phyloP scores from a whole-genome alignment of 495 filamentous ascomycete genomes.

The Cairneyella variabilis region DNA sequence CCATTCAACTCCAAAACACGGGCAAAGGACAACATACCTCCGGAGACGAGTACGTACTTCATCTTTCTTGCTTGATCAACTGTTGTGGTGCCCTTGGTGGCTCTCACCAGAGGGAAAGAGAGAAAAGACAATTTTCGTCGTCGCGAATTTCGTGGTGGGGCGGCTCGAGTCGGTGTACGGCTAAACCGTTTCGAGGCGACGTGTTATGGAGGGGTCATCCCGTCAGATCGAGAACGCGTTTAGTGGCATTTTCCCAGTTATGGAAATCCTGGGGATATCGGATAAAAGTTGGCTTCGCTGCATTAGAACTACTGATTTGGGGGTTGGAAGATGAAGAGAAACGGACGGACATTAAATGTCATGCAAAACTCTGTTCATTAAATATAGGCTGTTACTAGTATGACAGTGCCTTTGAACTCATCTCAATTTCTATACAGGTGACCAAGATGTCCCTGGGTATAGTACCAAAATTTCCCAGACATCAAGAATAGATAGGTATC shows the following conservation, averaged over 20 bases:
- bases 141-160: slow-evolving; percentile 4
- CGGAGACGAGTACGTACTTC: slow-evolving; percentile 83
- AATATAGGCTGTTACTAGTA: neutral
- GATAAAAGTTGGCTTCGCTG: no score
- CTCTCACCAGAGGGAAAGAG: slow-evolving; percentile 25
- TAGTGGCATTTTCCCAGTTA: no score
- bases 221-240: no score
- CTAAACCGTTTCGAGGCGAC: slow-evolving; percentile 11
- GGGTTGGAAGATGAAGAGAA: neutral
- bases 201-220: slow-evolving; percentile 12
- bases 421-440: neutral
- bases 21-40: slow-evolving; percentile 56
- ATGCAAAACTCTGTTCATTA: neutral
- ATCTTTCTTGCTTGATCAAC: slow-evolving; percentile 44
- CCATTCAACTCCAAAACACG: neutral
- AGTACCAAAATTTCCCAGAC: no score
- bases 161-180: slow-evolving; percentile 1
- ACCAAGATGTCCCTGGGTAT: neutral
- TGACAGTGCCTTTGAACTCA: neutral
- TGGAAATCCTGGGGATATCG: no score
- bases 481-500: neutral
- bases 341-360: no score
- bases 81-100: slow-evolving; percentile 22
- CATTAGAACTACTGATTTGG: no score
- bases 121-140: slow-evolving; percentile 15